phyloP scores from a whole-genome alignment of 306 rosid species.

The Parietaria judaica region DNA sequence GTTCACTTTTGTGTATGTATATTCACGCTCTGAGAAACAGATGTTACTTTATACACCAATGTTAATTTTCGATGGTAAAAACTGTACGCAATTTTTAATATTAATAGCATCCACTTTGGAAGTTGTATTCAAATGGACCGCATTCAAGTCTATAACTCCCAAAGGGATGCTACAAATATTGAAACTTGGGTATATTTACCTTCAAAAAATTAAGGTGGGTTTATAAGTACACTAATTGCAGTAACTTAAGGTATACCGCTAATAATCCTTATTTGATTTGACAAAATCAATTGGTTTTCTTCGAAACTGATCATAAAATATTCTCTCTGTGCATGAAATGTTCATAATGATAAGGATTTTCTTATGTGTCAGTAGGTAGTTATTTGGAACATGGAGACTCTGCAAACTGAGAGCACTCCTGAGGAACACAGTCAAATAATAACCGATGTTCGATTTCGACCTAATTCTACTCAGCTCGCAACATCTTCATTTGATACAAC shows the following conservation, averaged over 20 bases:
- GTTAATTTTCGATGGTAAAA: too few relatives aligned
- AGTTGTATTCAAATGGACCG: too few relatives aligned
- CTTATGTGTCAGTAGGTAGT: slow-evolving; percentile 54
- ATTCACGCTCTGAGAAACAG: background rate
- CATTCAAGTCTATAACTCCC: too few relatives aligned
- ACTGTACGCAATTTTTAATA: too few relatives aligned
- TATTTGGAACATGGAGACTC: slow-evolving; percentile 87
- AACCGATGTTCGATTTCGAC: slow-evolving; percentile 89
- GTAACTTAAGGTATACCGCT: too few relatives aligned
- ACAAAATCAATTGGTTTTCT: background rate
- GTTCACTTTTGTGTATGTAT: background rate
- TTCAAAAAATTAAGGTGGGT: too few relatives aligned
- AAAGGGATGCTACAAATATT: too few relatives aligned
- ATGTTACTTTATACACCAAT: background rate
- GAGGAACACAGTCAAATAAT: slow-evolving; percentile 65
- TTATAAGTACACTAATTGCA: too few relatives aligned
- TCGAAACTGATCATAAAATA: background rate
- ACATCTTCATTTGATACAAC: slow-evolving; percentile 90
- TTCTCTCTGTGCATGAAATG: background rate
- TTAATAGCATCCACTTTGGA: too few relatives aligned
- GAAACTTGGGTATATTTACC: too few relatives aligned
- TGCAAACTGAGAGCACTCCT: slow-evolving; percentile 60
- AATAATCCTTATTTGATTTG: too few relatives aligned
- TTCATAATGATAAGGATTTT: slow-evolving; percentile 17
- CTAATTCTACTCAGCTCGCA: slow-evolving; percentile 87